Evolutionary conservation across 768 basidiomycete genomes (phyloP).

Genomic region (Boletus sp.): DNA sequence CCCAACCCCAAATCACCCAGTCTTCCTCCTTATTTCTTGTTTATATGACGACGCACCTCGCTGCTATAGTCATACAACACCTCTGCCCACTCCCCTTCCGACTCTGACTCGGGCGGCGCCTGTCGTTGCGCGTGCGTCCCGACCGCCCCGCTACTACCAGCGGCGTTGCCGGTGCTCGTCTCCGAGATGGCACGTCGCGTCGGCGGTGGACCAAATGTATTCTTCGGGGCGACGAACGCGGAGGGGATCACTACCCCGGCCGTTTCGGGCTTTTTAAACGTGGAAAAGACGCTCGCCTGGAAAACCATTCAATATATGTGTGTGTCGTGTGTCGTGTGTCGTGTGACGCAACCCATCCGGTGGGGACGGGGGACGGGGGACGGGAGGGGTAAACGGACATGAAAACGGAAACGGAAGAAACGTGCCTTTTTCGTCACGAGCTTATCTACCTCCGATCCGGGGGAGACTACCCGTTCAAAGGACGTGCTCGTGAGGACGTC

Average conservation of each 20-base stretch:
- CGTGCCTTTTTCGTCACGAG: constrained; percentile 27
- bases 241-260: constrained; percentile 38
- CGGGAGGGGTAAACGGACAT: not conserved
- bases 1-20: not conserved
- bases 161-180: not conserved
- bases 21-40: not conserved
- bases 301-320: too few relatives aligned
- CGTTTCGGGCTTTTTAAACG: constrained; percentile 33
- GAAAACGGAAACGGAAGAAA: not conserved
- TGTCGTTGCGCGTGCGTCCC: not conserved
- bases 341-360: too few relatives aligned
- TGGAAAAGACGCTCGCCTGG: constrained; percentile 22
- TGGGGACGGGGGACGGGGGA: too few relatives aligned
- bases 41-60: constrained; percentile 36
- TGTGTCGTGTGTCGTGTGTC: not conserved
- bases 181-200: constrained; percentile 34
- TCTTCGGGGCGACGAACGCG: constrained; percentile 44
- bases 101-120: constrained; percentile 15
- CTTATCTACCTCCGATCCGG: constrained; percentile 25
- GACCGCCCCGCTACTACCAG: not conserved
- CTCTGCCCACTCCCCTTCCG: constrained; percentile 70
- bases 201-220: constrained; percentile 52
- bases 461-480: not conserved
- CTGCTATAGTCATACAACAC: constrained; percentile 74
- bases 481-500: not conserved